A percentile compares a stretch with the other conserved stretches of the same genome.
These are phyloP conservation scores for Plectosphaerella cucumerina DNA, from an alignment of 2,329 filamentous ascomycete species.

Conservation along the genomic window DNA sequence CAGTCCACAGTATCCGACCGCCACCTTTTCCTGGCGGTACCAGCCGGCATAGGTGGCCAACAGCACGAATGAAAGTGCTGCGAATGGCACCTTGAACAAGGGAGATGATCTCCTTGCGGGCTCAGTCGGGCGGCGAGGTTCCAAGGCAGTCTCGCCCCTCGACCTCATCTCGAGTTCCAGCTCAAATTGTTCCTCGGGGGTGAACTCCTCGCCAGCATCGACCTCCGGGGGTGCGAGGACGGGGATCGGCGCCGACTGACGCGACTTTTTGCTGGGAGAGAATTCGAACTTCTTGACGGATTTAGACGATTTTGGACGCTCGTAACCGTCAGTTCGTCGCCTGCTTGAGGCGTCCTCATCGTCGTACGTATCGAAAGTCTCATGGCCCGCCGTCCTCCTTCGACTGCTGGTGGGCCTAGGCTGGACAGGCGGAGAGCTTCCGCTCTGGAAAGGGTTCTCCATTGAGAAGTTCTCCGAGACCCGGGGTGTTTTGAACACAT, in stretches of 20 bases:
- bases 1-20: constrained; percentile 90
- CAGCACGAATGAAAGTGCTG: constrained; percentile 66
- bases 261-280: constrained; percentile 37
- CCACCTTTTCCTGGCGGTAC: constrained; percentile 94
- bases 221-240: constrained; percentile 30
- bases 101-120: constrained; percentile 36
- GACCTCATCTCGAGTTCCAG: constrained; percentile 65
- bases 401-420: constrained; percentile 44
- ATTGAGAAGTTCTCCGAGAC: constrained; percentile 63
- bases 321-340: constrained; percentile 35
- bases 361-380: constrained; percentile 5
- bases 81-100: constrained; percentile 44
- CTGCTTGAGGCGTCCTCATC: constrained; percentile 27
- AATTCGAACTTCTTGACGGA: constrained; percentile 56
- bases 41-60: constrained; percentile 71
- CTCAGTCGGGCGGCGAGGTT: constrained; percentile 19
- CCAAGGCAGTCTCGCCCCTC: constrained; percentile 42
- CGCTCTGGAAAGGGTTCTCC: constrained; percentile 87
- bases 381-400: constrained; percentile 34
- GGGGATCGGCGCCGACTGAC: constrained; percentile 21
- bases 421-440: constrained; percentile 61
- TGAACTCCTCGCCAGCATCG: constrained; percentile 86
- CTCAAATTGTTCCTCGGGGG: constrained; percentile 82
- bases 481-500: constrained; percentile 28
- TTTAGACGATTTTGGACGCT: constrained; percentile 10